phyloP scores from a whole-genome alignment of 2,329 filamentous ascomycete species.

The Aspergillus unguis region DNA sequence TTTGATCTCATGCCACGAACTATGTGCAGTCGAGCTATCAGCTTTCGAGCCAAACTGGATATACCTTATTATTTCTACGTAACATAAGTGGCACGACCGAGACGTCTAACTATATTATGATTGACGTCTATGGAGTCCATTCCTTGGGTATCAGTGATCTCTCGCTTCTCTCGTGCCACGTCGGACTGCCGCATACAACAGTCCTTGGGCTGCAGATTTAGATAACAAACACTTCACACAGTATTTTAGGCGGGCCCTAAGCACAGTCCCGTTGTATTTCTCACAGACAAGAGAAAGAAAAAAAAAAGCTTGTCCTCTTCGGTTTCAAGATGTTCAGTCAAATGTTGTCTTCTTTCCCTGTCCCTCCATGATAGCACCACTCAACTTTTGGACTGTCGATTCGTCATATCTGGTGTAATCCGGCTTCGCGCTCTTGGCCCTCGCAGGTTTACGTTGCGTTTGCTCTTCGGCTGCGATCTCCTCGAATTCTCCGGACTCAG shows the following conservation, averaged over 20 bases:
- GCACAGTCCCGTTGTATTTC: not conserved
- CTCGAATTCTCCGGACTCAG: constrained; percentile 9
- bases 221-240: constrained; percentile 2
- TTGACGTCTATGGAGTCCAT: constrained; percentile 3
- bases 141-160: constrained; percentile 16
- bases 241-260: no score
- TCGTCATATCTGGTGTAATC: constrained; percentile 48
- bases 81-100: constrained; percentile 3
- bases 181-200: not conserved
- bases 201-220: not conserved
- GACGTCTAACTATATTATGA: not conserved
- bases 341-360: constrained; percentile 81
- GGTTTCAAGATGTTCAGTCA: constrained; percentile 48
- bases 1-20: not conserved
- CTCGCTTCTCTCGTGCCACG: constrained; percentile 4
- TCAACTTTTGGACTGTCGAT: constrained; percentile 61
- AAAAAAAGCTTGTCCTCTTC: not conserved
- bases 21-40: not conserved
- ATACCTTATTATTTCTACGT: not conserved
- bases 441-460: constrained; percentile 21
- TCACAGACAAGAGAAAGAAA: not conserved
- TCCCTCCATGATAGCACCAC: constrained; percentile 72
- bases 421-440: constrained; percentile 24
- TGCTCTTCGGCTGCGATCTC: constrained; percentile 24
- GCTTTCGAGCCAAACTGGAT: not conserved